Percentiles rank a stretch among this genome's conserved stretches.
Conservation (phyloP, 345 rosid genomes). For the Orychophragmus violaceus region DNA sequence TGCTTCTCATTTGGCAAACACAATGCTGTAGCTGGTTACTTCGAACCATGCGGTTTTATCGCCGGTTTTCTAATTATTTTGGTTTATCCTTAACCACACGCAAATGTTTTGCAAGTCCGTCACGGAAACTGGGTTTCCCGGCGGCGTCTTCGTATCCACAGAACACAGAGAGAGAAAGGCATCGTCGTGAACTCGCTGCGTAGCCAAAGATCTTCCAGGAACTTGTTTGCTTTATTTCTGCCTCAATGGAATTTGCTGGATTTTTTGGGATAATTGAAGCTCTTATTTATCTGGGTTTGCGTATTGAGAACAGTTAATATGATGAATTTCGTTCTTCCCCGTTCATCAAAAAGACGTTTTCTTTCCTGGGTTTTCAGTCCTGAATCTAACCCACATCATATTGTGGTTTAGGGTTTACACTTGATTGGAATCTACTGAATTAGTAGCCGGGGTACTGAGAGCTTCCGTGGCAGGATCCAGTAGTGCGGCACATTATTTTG, state of each 20-base stretch:
- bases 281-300: neutral
- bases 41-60: neutral
- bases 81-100: constrained; percentile 5
- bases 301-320: neutral
- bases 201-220: neutral
- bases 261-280: too few species aligned
- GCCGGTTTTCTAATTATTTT: neutral
- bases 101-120: neutral
- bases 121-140: neutral
- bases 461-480: constrained; percentile 42
- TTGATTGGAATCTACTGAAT: neutral
- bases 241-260: too few species aligned
- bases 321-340: neutral
- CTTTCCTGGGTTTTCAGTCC: constrained; percentile 3
- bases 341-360: neutral
- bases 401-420: neutral
- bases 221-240: too few species aligned
- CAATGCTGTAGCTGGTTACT: neutral
- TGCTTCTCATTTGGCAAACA: neutral
- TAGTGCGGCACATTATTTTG: constrained; percentile 31
- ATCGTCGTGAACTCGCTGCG: neutral
- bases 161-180: neutral
- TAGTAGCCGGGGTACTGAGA: constrained; percentile 60
- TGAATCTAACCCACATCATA: neutral
- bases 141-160: neutral